Percentiles rank a stretch among this genome's conserved stretches.
These are phyloP conservation scores for Brettanomyces naardenensis DNA, from an alignment of 805 yeast species.

Conservation along the genomic window DNA sequence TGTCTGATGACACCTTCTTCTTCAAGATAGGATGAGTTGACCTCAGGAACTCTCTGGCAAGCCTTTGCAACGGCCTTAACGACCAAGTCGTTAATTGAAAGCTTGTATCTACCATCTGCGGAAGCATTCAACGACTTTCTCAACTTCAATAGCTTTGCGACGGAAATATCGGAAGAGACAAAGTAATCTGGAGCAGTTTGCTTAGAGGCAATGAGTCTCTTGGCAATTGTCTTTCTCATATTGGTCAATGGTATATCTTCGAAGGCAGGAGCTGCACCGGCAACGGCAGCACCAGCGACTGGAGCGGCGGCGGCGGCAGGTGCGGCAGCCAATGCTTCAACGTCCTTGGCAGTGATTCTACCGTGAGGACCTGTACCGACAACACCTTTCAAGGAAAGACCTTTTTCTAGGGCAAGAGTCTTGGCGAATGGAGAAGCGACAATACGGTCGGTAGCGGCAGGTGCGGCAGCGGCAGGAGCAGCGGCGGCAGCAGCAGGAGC, in stretches of 20 bases:
- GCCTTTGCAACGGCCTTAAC: slow-evolving; percentile 94
- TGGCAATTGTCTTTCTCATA: slow-evolving; percentile 92
- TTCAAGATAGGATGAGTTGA: slow-evolving; percentile 90
- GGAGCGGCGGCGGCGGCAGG: slow-evolving; percentile 28
- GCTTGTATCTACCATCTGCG: slow-evolving; percentile 79
- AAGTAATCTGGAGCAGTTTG: slow-evolving; percentile 86
- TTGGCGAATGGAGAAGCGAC: slow-evolving; percentile 95
- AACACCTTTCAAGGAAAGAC: slow-evolving; percentile 75
- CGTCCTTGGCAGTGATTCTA: slow-evolving; percentile 86
- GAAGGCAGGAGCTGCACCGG: slow-evolving; percentile 51
- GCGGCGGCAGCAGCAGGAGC: slow-evolving; percentile 18
- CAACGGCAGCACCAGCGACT: slow-evolving; percentile 34
- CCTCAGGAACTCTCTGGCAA: slow-evolving; percentile 83
- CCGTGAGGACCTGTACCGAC: slow-evolving; percentile 95
- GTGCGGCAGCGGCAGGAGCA: slow-evolving; percentile 27
- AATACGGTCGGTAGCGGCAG: slow-evolving; percentile 56
- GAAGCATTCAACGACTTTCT: slow-evolving; percentile 83
- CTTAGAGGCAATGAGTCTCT: slow-evolving; percentile 81
- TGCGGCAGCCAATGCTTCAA: slow-evolving; percentile 54
- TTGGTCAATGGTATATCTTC: slow-evolving; percentile 79
- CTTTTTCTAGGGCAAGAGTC: slow-evolving; percentile 85
- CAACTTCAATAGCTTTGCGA: slow-evolving; percentile 82
- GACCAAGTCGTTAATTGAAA: slow-evolving; percentile 90
- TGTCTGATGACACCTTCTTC: slow-evolving; percentile 86
- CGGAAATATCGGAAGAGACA: slow-evolving; percentile 81